These are phyloP conservation scores for Gastrolobium villosum DNA, from an alignment of 306 rosid genomes.

Conservation along the genomic window DNA sequence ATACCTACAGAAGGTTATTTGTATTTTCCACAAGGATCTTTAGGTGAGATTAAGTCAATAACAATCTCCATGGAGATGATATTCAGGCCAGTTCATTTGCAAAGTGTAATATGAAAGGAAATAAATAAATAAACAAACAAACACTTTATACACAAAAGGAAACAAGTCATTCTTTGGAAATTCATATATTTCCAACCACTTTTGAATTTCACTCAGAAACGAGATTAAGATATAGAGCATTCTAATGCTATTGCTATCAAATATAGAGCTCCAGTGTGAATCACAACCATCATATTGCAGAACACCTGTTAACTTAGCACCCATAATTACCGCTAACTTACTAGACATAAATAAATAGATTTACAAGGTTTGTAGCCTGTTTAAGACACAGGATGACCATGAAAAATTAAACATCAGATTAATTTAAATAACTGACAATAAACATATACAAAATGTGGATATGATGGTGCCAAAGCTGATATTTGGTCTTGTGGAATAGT, in stretches of 20 bases:
- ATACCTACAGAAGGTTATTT: not conserved
- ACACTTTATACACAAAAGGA: not conserved
- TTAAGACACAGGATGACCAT: conserved; percentile 5
- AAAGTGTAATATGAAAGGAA: not conserved
- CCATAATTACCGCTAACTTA: not conserved
- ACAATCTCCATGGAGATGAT: not conserved
- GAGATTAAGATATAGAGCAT: not conserved
- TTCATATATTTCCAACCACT: too few species aligned
- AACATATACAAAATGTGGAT: conserved; percentile 52
- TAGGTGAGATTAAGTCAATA: conserved; percentile 17
- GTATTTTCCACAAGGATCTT: conserved; percentile 16
- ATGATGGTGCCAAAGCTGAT: conserved; percentile 94
- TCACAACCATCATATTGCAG: not conserved
- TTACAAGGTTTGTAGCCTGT: not conserved
- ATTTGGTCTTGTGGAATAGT: conserved; percentile 97
- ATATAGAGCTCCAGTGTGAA: conserved; percentile 10
- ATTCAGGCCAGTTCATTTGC: not conserved
- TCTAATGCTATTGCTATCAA: not conserved
- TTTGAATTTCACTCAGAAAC: too few species aligned
- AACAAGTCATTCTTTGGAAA: too few species aligned
- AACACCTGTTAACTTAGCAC: not conserved
- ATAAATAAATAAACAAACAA: too few species aligned
- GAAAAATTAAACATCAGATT: not conserved
- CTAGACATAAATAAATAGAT: not conserved
- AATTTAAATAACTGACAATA: conserved; percentile 1